Evolutionary conservation across 306 rosid species (phyloP), one percentile per base, ranked within the genome.

Genomic region (Cucurbita moschata): DNA sequence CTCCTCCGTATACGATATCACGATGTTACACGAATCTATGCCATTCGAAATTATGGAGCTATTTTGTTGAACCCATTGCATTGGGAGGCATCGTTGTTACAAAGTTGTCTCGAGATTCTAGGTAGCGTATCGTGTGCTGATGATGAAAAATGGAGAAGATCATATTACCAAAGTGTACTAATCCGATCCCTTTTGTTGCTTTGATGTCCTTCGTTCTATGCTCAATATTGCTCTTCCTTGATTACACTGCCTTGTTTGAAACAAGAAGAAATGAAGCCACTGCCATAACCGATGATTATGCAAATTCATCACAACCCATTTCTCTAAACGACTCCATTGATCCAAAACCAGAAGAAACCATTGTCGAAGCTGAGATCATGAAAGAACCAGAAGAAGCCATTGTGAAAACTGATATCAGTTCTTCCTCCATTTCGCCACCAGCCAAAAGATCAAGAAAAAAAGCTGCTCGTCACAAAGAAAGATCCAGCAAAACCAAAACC

Each of bases 101-200:
- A 12, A 12, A 63, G 50, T 63, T 39, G 30, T 14, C 67, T 61
- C 21, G 21, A 1, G 46, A 46, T 8, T 11, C n/a, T 7, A 60
- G 3, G 66, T 21, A 57, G 3, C 35, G 30, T 57, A 19, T 21
- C 13, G 14, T 43, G 51, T 40, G 52, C 35, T 42, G 10, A 43
- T n/a, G 71, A 21, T 67, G 55, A 43, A 46, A 47, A 69, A 69
- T 69, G 74, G 40, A 47, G 73, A 69, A 26, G 44, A 47, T 26
- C 56, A 50, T 49, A 23, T 18, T 49, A 50, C 74, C 23, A 60
- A 86, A 76, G 62, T 59, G 53, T 82, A 78, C 8, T 30, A 74
- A 60, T 59, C 81, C 62, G 56, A 43, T 84, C 65, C 73, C 88
- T 88, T 87, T 81, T 75, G 84, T 84, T 67, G 74, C 81, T 14